Percentiles rank a stretch among this genome's conserved stretches.
Conservation (phyloP, 805 yeast species). For the Candida sanyiensis region DNA sequence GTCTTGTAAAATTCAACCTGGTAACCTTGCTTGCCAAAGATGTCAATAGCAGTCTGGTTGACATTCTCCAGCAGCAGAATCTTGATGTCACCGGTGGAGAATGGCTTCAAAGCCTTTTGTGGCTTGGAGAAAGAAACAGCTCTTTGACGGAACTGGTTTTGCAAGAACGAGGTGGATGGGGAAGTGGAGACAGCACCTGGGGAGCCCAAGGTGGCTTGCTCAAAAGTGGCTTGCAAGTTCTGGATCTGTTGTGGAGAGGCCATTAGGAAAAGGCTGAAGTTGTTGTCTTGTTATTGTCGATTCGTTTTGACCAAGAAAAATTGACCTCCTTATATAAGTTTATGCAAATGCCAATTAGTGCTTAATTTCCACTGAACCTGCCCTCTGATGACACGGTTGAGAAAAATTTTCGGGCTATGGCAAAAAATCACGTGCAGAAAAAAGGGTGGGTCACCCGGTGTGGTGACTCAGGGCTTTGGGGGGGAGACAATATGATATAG, state of each 20-base stretch:
- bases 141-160: constrained; percentile 37
- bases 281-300: no score
- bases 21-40: constrained; percentile 85
- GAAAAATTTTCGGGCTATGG: constrained; percentile 5
- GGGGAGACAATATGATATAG: neutral
- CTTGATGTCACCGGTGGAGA: constrained; percentile 91
- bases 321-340: neutral
- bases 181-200: constrained; percentile 77
- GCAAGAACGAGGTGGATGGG: constrained; percentile 66
- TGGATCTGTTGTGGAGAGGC: constrained; percentile 63
- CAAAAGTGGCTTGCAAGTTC: constrained; percentile 47
- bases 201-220: constrained; percentile 50
- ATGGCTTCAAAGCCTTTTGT: constrained; percentile 81
- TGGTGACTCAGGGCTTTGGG: constrained; percentile 2
- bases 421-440: constrained; percentile 9
- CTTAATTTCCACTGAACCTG: constrained; percentile 2
- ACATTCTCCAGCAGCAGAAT: constrained; percentile 88
- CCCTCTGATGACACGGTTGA: neutral
- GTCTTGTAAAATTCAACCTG: constrained; percentile 93
- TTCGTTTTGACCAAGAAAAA: neutral
- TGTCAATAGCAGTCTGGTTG: constrained; percentile 84
- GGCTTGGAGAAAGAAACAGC: constrained; percentile 39
- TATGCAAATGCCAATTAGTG: neutral
- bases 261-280: constrained; percentile 36
- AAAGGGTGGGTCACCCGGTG: neutral